phyloP scores from a whole-genome alignment of 768 basidiomycete species.

The Podaxis mareebaensis region DNA sequence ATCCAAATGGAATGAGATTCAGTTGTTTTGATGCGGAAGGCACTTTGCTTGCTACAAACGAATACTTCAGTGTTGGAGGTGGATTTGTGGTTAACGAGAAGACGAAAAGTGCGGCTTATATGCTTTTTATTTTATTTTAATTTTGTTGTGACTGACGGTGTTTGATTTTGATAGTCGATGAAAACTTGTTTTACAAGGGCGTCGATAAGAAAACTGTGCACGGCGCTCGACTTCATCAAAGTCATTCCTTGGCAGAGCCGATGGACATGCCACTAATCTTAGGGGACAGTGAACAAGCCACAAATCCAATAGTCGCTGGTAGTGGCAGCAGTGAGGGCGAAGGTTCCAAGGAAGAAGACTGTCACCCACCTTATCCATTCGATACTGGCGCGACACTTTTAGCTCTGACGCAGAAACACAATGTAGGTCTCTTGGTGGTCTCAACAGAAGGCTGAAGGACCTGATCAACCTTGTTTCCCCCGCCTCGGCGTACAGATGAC shows the following conservation, averaged over 20 bases:
- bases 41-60: slow-evolving; percentile 88
- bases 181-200: slow-evolving; percentile 93
- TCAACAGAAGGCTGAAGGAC: neutral
- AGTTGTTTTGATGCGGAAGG: slow-evolving; percentile 81
- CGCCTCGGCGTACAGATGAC: slow-evolving; percentile 59
- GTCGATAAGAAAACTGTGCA: slow-evolving; percentile 83
- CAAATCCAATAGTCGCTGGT: neutral
- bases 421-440: slow-evolving; percentile 50
- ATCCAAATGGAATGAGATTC: slow-evolving; percentile 94
- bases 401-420: slow-evolving; percentile 75
- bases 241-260: slow-evolving; percentile 45
- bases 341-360: slow-evolving; percentile 22
- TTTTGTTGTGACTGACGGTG: neutral
- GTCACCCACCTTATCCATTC: slow-evolving; percentile 84
- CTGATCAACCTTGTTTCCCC: neutral
- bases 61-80: slow-evolving; percentile 93
- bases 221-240: slow-evolving; percentile 74
- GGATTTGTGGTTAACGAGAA: slow-evolving; percentile 96
- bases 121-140: neutral
- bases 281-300: neutral
- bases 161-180: slow-evolving; percentile 58
- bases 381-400: slow-evolving; percentile 75
- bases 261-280: slow-evolving; percentile 18
- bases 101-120: slow-evolving; percentile 63
- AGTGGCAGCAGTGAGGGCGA: neutral